Conservation (phyloP, 2,329 filamentous ascomycete species). For the Colletotrichum tropicicola region DNA sequence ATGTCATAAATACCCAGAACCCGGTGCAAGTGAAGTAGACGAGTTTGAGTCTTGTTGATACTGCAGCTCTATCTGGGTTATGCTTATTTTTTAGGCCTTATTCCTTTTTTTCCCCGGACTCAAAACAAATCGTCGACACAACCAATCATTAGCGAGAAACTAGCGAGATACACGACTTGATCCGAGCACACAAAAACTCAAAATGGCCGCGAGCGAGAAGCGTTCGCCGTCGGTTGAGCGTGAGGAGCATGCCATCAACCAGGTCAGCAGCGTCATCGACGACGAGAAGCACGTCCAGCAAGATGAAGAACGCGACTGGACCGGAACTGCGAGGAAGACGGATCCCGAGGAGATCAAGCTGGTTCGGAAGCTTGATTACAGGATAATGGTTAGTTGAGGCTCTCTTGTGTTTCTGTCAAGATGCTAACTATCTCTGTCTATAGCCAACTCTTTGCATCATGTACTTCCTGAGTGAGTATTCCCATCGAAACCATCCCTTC, state of each 20-base stretch:
- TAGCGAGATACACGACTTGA: neutral
- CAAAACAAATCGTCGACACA: neutral
- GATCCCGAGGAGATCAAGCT: constrained; percentile 49
- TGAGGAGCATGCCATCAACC: constrained; percentile 23
- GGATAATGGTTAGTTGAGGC: constrained; percentile 47
- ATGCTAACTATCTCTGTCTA: neutral
- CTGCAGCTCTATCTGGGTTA: neutral
- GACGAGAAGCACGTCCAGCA: constrained; percentile 31
- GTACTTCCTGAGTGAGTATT: constrained; percentile 50
- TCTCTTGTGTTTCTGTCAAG: neutral
- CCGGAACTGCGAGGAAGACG: constrained; percentile 47
- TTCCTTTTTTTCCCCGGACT: neutral
- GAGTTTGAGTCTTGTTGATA: neutral
- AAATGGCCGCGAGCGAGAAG: constrained; percentile 22
- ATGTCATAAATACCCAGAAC: constrained; percentile 25
- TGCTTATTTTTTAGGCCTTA: constrained; percentile 13
- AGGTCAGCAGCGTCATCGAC: constrained; percentile 14
- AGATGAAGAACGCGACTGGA: constrained; percentile 44
- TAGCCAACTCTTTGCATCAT: constrained; percentile 49
- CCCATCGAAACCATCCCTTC: neutral
- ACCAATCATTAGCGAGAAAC: neutral
- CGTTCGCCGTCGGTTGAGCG: constrained; percentile 21
- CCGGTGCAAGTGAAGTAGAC: neutral
- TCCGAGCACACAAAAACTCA: neutral
- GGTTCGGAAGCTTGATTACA: constrained; percentile 49